These are phyloP conservation scores for Ophiocordyceps camponoti-leonardi DNA, from an alignment of 2,329 filamentous ascomycete species.

Conservation along the genomic window DNA sequence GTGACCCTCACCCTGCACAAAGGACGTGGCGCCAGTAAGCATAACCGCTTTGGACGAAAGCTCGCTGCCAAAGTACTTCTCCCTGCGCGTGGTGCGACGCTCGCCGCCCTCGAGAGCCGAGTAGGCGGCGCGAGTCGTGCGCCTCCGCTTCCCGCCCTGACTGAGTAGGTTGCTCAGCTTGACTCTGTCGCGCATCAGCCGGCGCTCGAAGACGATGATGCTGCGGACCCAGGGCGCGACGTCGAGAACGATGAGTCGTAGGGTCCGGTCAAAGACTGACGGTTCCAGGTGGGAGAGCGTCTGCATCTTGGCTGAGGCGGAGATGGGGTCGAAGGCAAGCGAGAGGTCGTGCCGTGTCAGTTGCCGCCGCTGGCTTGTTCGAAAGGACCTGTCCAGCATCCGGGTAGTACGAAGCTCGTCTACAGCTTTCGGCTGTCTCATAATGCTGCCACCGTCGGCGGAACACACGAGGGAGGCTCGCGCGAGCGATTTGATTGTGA, in stretches of 20 bases:
- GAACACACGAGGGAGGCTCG: constrained; percentile 8
- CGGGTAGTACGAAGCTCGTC: constrained; percentile 16
- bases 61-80: constrained; percentile 51
- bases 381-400: constrained; percentile 21
- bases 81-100: constrained; percentile 47
- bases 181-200: constrained; percentile 49
- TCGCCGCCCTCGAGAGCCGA: constrained; percentile 63
- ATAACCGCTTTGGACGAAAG: constrained; percentile 46
- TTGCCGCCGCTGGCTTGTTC: constrained; percentile 6
- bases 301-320: constrained; percentile 26
- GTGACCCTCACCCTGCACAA: not conserved
- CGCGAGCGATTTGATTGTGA: constrained; percentile 12
- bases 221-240: constrained; percentile 79
- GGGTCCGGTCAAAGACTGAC: constrained; percentile 61
- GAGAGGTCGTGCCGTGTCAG: constrained; percentile 35
- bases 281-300: constrained; percentile 33
- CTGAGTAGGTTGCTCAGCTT: constrained; percentile 45
- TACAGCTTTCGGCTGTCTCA: constrained; percentile 9
- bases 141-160: constrained; percentile 40
- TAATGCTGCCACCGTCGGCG: not conserved
- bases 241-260: constrained; percentile 51
- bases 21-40: constrained; percentile 35
- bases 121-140: constrained; percentile 58
- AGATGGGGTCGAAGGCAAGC: constrained; percentile 43
- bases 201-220: constrained; percentile 63